These are phyloP conservation scores for Echria macrotheca DNA, from an alignment of 495 filamentous ascomycete genomes.

Conservation along the genomic window DNA sequence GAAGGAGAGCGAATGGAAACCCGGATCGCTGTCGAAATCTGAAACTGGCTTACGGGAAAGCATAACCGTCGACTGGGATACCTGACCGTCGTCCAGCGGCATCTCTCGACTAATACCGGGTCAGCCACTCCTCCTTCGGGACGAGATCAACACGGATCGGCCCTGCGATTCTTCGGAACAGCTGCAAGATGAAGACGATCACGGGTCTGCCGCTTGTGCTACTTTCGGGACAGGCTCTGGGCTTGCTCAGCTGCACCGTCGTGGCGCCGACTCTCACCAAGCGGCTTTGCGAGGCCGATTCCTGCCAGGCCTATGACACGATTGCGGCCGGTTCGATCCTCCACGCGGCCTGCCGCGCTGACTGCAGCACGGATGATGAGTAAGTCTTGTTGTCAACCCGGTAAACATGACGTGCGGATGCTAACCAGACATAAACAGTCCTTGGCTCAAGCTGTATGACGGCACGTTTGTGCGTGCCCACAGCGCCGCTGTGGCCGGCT, in stretches of 20 bases:
- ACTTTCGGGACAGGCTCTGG: not conserved
- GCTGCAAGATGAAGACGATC: not conserved
- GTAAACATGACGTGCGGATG: no score
- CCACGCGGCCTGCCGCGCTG: conserved; percentile 9
- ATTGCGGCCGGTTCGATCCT: not conserved
- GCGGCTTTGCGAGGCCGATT: conserved; percentile 12
- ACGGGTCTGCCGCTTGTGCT: not conserved
- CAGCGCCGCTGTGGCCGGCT: conserved; percentile 2
- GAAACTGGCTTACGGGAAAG: conserved; percentile 6
- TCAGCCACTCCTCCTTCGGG: no score
- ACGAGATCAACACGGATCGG: conserved; percentile 1
- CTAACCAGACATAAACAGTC: not conserved
- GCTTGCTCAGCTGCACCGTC: conserved; percentile 11
- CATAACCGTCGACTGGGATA: conserved; percentile 1
- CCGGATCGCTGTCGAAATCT: conserved; percentile 2
- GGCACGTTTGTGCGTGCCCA: conserved; percentile 7
- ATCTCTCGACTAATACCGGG: no score
- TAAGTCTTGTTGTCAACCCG: conserved; percentile 2
- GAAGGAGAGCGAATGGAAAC: conserved; percentile 3
- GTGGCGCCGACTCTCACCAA: conserved; percentile 5
- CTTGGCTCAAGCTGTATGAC: conserved; percentile 10
- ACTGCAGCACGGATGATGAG: conserved; percentile 14
- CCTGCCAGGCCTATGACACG: conserved; percentile 3
- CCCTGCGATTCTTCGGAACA: not conserved
- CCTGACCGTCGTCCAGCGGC: no score